phyloP scores from a whole-genome alignment of 2,329 filamentous ascomycete species.

The Arachnopeziza araneosa region DNA sequence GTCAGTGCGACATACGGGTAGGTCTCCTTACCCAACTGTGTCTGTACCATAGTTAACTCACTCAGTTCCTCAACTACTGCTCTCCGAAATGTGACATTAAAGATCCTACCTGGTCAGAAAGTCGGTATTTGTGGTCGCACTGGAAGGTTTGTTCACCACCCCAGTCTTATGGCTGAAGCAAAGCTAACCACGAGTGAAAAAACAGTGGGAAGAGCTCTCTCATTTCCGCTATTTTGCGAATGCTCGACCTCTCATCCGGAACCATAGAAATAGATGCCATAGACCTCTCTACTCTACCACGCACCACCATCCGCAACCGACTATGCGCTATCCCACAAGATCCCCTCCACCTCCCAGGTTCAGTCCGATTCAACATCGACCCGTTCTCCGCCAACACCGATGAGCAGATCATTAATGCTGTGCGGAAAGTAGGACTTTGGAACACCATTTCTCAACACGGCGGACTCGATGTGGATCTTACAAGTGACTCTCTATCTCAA shows the following conservation, averaged over 20 bases:
- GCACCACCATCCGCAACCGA: constrained; percentile 39
- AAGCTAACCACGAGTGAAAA: constrained; percentile 2
- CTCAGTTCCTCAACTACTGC: constrained; percentile 20
- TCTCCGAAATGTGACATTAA: constrained; percentile 35
- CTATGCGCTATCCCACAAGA: constrained; percentile 42
- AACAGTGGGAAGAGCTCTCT: constrained; percentile 40
- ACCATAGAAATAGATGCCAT: constrained; percentile 43
- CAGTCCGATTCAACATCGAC: constrained; percentile 44
- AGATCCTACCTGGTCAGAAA: constrained; percentile 48
- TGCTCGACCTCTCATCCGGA: constrained; percentile 41
- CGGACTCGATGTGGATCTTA: constrained; percentile 32
- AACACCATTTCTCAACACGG: constrained; percentile 15
- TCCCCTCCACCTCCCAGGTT: constrained; percentile 42
- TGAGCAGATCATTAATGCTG: neutral
- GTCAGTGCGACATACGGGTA: constrained; percentile 29
- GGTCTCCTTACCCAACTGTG: neutral
- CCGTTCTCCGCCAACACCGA: constrained; percentile 25
- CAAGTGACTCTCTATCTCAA: constrained; percentile 58
- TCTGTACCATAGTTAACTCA: constrained; percentile 18
- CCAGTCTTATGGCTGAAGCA: neutral
- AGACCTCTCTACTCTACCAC: constrained; percentile 39
- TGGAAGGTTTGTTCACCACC: constrained; percentile 33
- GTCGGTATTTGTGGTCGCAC: constrained; percentile 45
- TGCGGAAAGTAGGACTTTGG: constrained; percentile 20
- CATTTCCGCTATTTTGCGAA: constrained; percentile 42